Evolutionary conservation across 768 basidiomycete genomes (phyloP), one percentile per base, ranked within the genome.

Genomic region (Cystobasidium tubakii): DNA sequence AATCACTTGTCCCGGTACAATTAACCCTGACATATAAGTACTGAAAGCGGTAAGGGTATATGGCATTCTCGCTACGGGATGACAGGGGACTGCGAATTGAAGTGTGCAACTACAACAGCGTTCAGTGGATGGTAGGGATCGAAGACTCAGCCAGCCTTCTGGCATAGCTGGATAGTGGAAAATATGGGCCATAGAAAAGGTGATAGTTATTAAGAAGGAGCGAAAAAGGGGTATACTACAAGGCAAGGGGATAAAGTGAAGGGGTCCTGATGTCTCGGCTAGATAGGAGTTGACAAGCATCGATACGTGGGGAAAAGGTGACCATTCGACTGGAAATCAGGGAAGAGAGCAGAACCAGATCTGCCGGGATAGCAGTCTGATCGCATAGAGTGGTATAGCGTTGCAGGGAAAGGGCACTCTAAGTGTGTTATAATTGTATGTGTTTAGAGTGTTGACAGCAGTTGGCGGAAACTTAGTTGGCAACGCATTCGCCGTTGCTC

Each of bases 401-500:
- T n/a, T n/a, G n/a, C n/a, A n/a, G n/a, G n/a, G n/a, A n/a, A n/a
- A n/a, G n/a, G n/a, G n/a, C n/a, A 39, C 6, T 39, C 39, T 39
- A 19, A 19, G 21, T 54, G 27, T 54, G 21, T 54, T 54, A 54
- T 29, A 54, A n/a, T n/a, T n/a, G 6, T 29, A 29, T 54, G 6
- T 6, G 6, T 7, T 4, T 7, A n/a, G 10, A 54, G 53, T 10
- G 53, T 54, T 6, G 15, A 6, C 39, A 39, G 7, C 39, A 39
- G 15, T 39, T 39, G 39, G 15, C 23, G 21, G 9, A 7, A 46
- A 36, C 15, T 31, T 71, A 71, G 69, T 71, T 71, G 50, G 69
- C 69, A 29, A 71, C 69, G 65, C 76, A 77, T 15, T 66, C n/a
- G 17, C 73, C 67, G 29, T 71, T 74, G 27, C 43, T 25, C 17